Base-by-base conservation (phyloP, 2,329 filamentous ascomycete species). In the Sporothrix inflata region DNA sequence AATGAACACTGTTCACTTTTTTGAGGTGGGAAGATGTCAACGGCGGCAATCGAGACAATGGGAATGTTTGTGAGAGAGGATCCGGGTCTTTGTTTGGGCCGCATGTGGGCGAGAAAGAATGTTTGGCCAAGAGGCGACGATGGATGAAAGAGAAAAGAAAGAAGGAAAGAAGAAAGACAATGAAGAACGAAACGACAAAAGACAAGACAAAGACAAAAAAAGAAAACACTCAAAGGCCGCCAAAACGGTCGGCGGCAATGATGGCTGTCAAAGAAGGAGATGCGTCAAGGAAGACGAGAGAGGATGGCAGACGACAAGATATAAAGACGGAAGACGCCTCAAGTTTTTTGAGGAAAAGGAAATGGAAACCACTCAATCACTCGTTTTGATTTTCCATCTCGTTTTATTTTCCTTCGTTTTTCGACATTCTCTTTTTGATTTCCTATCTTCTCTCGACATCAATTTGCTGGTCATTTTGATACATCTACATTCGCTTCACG, bases 381-480 rank as follows among this genome's bases (percentile, higher is more conserved):
- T 63, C n/a, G 38, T 27, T 61, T 45, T 45, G 38, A 24, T 24
- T 65, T 16, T 21, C 55, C 38, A 1, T n/a, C 14, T 38, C 42
- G 3, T 45, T 24, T 34, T 11, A n/a, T 24, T 61, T 27, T 49
- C 24, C n/a, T 34, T 67, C 9, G 1, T 51, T 49, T 51, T 47
- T 12, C 11, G 6, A 9, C 12, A 12, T 65, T 19, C n/a, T 40
- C 24, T 34, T 34, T 34, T 34, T 6, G 30, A 14, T 53, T 38
- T 21, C 47, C 51, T 24, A 11, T 6, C 30, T 3, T 34, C n/a
- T 16, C 19, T 61, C 30, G 14, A 24, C 38, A 55, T 67, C 70
- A 71, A 45, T n/a, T 47, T 71, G 70, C 70, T 67, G 70, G 70
- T 16, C 70, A 71, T 47, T 49, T 67, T 71, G 69, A 71, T 67